Percentiles rank a stretch among this genome's conserved stretches.
These are phyloP conservation scores for Paraconiothyrium sp. DNA, from an alignment of 2,329 filamentous ascomycete species.

Conservation along the genomic window DNA sequence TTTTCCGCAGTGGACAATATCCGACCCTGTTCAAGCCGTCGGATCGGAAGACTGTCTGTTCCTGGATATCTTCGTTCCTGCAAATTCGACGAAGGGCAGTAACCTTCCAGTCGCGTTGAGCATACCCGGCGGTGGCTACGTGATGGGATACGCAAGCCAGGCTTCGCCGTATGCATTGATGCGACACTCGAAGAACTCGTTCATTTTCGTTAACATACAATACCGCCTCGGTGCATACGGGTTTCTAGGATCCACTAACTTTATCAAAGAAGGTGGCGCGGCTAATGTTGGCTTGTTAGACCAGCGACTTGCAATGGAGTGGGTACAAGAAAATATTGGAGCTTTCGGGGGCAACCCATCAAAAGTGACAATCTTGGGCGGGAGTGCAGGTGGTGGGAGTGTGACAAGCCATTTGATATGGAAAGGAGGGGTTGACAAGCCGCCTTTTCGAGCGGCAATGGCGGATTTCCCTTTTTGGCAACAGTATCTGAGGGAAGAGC, in stretches of 20 bases:
- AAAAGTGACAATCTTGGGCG: slow-evolving; percentile 66
- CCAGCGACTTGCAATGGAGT: slow-evolving; percentile 65
- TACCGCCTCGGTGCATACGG: slow-evolving; percentile 69
- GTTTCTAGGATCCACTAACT: slow-evolving; percentile 65
- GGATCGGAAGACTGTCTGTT: slow-evolving; percentile 46
- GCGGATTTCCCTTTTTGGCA: slow-evolving; percentile 49
- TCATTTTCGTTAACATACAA: slow-evolving; percentile 67
- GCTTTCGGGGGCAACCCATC: slow-evolving; percentile 60
- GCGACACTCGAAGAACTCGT: slow-evolving; percentile 36
- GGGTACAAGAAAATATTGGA: slow-evolving; percentile 66
- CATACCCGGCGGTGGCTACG: slow-evolving; percentile 48
- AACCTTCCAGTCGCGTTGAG: slow-evolving; percentile 45
- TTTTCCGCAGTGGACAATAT: slow-evolving; percentile 24
- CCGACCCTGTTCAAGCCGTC: slow-evolving; percentile 4
- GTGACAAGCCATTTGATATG: slow-evolving; percentile 50
- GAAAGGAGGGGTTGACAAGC: slow-evolving; percentile 43
- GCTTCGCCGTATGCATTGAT: slow-evolving; percentile 38
- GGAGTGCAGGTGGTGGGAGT: slow-evolving; percentile 66
- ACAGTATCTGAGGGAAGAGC: slow-evolving; percentile 40
- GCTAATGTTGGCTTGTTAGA: slow-evolving; percentile 70
- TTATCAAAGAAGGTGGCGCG: slow-evolving; percentile 62
- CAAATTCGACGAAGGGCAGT: slow-evolving; percentile 23
- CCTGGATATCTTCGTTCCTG: slow-evolving; percentile 43
- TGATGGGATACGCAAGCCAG: slow-evolving; percentile 29
- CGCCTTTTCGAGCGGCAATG: slow-evolving; percentile 51